Conservation (phyloP, 78 protist genomes). For the Emiliania huxleyi region DNA sequence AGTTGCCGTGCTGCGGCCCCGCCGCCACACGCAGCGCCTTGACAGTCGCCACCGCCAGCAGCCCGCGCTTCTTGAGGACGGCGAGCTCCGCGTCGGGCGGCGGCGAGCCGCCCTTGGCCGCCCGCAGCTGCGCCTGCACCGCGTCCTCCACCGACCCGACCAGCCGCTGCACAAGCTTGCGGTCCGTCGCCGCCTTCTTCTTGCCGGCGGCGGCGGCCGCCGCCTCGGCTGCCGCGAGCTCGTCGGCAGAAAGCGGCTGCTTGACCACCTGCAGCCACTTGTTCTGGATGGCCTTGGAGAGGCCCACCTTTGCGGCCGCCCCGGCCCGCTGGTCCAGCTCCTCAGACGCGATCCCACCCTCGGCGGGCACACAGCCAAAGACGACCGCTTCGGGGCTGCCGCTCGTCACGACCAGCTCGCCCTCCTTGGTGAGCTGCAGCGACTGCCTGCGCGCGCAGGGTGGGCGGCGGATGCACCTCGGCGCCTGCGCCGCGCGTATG, state of each 20-base stretch:
- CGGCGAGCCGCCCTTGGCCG: background rate
- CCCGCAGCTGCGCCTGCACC: background rate
- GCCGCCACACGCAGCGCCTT: constrained; percentile 1
- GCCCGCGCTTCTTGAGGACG: constrained; percentile 57
- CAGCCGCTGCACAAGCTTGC: background rate
- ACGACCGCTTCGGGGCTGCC: constrained; percentile 53
- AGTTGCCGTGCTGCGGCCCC: background rate
- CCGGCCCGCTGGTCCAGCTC: background rate
- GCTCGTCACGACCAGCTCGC: background rate
- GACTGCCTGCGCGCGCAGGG: too few species aligned
- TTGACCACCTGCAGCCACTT: background rate
- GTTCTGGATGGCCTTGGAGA: background rate
- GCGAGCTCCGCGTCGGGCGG: background rate
- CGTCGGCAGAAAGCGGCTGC: background rate
- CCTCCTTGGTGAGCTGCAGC: constrained; percentile 37
- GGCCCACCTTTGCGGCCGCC: background rate
- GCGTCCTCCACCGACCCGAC: background rate
- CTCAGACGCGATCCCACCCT: background rate
- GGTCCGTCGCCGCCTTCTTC: constrained; percentile 35
- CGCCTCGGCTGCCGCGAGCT: background rate
- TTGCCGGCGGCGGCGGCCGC: constrained; percentile 6
- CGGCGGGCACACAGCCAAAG: background rate
- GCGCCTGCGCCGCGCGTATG: background rate
- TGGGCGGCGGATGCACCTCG: too few species aligned
- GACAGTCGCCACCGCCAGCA: background rate